These are phyloP conservation scores for Kurtzmaniella quercitrusa DNA, from an alignment of 1,139 yeast species.

Conservation along the genomic window DNA sequence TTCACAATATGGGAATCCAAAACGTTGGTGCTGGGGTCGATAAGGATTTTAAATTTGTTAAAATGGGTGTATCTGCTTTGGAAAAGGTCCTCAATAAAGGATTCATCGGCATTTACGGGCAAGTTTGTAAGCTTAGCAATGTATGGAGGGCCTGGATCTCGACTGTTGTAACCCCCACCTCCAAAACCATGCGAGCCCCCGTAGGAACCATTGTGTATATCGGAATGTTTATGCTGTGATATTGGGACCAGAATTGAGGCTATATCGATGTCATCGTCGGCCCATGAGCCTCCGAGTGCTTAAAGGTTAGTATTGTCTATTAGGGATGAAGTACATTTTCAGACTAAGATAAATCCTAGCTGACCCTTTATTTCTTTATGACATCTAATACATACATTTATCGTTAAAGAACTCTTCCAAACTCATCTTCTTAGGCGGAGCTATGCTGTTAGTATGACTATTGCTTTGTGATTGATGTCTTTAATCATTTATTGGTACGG, in stretches of 20 bases:
- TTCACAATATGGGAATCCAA: constrained; percentile 38
- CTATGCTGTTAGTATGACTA: constrained; percentile 13
- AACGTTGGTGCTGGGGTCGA: constrained; percentile 39
- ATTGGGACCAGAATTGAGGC: constrained; percentile 61
- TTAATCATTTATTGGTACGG: not conserved
- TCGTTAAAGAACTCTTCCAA: constrained; percentile 51
- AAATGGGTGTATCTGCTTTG: constrained; percentile 38
- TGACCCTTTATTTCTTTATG: no score
- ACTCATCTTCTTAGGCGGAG: constrained; percentile 46
- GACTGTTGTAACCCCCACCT: constrained; percentile 8
- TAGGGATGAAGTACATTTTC: no score
- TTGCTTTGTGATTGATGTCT: not conserved
- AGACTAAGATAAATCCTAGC: no score
- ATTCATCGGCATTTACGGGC: constrained; percentile 39
- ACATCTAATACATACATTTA: constrained; percentile 45
- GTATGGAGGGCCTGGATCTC: constrained; percentile 49
- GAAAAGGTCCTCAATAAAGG: constrained; percentile 41
- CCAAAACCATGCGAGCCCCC: constrained; percentile 8
- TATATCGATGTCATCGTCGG: constrained; percentile 71
- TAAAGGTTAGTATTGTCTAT: constrained; percentile 21
- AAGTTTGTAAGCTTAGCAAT: constrained; percentile 52
- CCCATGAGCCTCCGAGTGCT: constrained; percentile 67
- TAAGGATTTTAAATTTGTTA: constrained; percentile 39
- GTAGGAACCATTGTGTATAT: constrained; percentile 4
- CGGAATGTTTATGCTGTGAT: constrained; percentile 20